These are phyloP conservation scores for Exophiala sp. DNA, from an alignment of 2,329 filamentous ascomycete genomes.

Conservation along the genomic window DNA sequence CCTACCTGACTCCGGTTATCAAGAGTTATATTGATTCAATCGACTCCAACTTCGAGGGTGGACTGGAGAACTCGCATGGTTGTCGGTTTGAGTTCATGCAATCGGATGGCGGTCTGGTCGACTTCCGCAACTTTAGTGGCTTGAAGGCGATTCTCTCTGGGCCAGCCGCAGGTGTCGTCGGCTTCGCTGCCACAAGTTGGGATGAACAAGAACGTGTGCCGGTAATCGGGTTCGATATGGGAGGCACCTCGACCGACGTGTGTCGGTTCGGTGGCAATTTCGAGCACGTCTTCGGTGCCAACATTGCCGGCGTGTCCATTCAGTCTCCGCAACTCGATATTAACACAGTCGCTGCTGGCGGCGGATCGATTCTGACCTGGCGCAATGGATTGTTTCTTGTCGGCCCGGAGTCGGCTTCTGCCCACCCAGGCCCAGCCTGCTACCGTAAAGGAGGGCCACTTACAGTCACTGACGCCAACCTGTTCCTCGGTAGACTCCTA, in stretches of 20 bases:
- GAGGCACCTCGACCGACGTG: conserved; percentile 78
- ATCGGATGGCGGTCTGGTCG: conserved; percentile 63
- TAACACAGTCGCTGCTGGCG: conserved; percentile 60
- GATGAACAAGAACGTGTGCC: conserved; percentile 68
- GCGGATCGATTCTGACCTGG: conserved; percentile 61
- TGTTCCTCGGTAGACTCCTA: conserved; percentile 65
- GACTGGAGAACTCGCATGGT: conserved; percentile 69
- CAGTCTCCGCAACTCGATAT: conserved; percentile 80
- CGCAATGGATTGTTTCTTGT: conserved; percentile 82
- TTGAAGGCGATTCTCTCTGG: conserved; percentile 80
- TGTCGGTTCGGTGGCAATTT: conserved; percentile 74
- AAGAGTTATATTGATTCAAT: conserved; percentile 58
- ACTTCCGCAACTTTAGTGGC: conserved; percentile 56
- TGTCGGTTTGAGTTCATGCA: conserved; percentile 89
- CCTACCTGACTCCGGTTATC: conserved; percentile 72
- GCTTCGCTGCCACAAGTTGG: conserved; percentile 58
- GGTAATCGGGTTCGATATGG: conserved; percentile 90
- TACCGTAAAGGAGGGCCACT: conserved; percentile 84
- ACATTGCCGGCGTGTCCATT: conserved; percentile 75
- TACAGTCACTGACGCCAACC: conserved; percentile 89
- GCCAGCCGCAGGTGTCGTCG: conserved; percentile 79
- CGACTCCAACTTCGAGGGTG: conserved; percentile 43
- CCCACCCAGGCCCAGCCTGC: conserved; percentile 83
- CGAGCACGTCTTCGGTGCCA: conserved; percentile 82
- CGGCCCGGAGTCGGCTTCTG: conserved; percentile 80